These are phyloP conservation scores for Xylaria sp. DNA, from an alignment of 2,329 filamentous ascomycete species.

Conservation along the genomic window DNA sequence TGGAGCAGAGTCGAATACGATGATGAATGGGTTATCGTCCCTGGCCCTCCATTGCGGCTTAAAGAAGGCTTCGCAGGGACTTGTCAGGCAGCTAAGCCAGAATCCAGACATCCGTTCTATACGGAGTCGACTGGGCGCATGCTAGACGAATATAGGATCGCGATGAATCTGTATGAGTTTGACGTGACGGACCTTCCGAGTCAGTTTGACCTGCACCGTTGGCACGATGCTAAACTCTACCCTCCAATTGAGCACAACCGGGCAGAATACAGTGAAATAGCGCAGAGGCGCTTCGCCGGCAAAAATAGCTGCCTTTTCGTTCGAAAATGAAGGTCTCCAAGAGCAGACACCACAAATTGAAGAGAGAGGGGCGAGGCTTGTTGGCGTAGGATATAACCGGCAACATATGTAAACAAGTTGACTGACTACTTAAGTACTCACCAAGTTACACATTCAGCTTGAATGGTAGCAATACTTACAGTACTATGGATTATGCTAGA, in stretches of 20 bases:
- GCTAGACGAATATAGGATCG: constrained; percentile 26
- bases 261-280: neutral
- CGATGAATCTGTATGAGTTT: constrained; percentile 22
- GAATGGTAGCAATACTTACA: neutral
- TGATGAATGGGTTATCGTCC: constrained; percentile 23
- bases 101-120: constrained; percentile 18
- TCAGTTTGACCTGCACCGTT: constrained; percentile 21
- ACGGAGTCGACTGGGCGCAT: constrained; percentile 26
- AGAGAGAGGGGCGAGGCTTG: neutral
- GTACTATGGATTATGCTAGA: neutral
- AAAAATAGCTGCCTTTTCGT: constrained; percentile 25
- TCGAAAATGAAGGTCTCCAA: constrained; percentile 2
- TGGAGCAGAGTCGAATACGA: constrained; percentile 27
- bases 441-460: neutral
- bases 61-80: neutral
- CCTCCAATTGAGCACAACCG: constrained; percentile 6
- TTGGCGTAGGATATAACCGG: too few relatives aligned
- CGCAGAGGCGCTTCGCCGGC: constrained; percentile 19
- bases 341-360: neutral
- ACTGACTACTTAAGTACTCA: neutral
- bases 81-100: neutral
- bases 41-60: constrained; percentile 22
- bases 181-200: constrained; percentile 20
- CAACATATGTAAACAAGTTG: neutral
- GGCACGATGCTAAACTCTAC: neutral